Evolutionary conservation across 176 grass and related monocot species (phyloP).

Genomic region (Oryza brachyantha): DNA sequence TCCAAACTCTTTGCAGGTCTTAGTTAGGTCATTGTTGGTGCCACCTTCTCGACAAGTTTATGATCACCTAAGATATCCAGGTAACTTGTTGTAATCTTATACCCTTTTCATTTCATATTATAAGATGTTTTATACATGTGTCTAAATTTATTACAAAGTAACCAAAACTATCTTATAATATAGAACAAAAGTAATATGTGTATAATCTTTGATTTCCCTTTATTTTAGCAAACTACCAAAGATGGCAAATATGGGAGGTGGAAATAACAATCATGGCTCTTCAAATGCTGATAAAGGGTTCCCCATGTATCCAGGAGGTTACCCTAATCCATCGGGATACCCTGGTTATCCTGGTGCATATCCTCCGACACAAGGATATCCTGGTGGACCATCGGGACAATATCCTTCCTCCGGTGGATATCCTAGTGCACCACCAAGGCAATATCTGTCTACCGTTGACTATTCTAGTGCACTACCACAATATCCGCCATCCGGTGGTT

Average conservation of each 20-base stretch:
- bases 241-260: slow-evolving; percentile 43
- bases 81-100: too few relatives aligned
- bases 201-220: not conserved
- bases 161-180: too few relatives aligned
- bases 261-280: slow-evolving; percentile 47
- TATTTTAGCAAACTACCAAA: not conserved
- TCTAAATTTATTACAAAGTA: too few relatives aligned
- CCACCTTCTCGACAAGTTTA: not conserved
- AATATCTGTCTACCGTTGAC: not conserved
- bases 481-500: not conserved
- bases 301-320: slow-evolving; percentile 37
- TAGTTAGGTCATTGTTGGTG: not conserved
- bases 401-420: not conserved
- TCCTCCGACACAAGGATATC: slow-evolving; percentile 42
- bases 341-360: not conserved
- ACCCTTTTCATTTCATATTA: too few relatives aligned
- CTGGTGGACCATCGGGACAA: not conserved
- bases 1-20: not conserved
- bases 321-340: slow-evolving; percentile 18
- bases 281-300: slow-evolving; percentile 36
- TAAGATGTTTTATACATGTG: too few relatives aligned
- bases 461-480: not conserved
- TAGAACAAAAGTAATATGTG: too few relatives aligned
- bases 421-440: too few relatives aligned
- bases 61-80: not conserved